These are phyloP conservation scores for Knufia petricola DNA, from an alignment of 2,329 filamentous ascomycete genomes.

Conservation along the genomic window DNA sequence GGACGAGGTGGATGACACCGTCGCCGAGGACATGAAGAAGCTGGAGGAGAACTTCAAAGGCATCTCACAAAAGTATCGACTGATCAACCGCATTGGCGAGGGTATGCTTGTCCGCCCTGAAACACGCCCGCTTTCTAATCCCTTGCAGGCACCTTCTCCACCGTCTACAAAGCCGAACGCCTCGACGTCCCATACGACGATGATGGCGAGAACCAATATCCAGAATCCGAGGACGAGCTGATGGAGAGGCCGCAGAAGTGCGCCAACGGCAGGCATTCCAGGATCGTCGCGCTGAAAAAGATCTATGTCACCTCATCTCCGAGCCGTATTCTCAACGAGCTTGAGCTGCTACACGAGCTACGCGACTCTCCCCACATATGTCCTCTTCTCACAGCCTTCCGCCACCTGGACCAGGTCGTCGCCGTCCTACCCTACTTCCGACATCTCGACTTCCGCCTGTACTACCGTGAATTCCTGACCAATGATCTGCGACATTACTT, in stretches of 20 bases:
- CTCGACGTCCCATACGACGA: constrained; percentile 66
- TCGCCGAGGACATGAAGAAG: constrained; percentile 78
- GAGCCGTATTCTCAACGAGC: constrained; percentile 85
- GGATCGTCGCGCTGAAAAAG: constrained; percentile 95
- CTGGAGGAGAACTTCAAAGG: constrained; percentile 74
- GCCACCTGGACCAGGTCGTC: constrained; percentile 86
- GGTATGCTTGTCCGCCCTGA: constrained; percentile 43
- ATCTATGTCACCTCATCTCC: constrained; percentile 98
- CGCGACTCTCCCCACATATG: constrained; percentile 77
- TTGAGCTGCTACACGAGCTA: constrained; percentile 84
- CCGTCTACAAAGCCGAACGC: constrained; percentile 97
- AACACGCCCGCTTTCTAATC: constrained; percentile 13
- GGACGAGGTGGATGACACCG: constrained; percentile 39
- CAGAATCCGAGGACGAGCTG: constrained; percentile 61
- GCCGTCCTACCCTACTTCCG: constrained; percentile 92
- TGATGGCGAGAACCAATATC: constrained; percentile 76
- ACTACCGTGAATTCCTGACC: constrained; percentile 84
- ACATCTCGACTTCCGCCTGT: constrained; percentile 82
- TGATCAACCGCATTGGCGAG: constrained; percentile 96
- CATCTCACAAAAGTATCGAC: constrained; percentile 71
- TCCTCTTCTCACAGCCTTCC: constrained; percentile 93
- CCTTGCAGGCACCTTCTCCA: constrained; percentile 82
- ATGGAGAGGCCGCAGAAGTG: constrained; percentile 47
- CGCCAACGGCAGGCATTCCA: constrained; percentile 44
- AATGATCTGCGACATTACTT: constrained; percentile 85